These are phyloP conservation scores for Yamadazyma sp. DNA, from an alignment of 805 yeast genomes.

Conservation along the genomic window DNA sequence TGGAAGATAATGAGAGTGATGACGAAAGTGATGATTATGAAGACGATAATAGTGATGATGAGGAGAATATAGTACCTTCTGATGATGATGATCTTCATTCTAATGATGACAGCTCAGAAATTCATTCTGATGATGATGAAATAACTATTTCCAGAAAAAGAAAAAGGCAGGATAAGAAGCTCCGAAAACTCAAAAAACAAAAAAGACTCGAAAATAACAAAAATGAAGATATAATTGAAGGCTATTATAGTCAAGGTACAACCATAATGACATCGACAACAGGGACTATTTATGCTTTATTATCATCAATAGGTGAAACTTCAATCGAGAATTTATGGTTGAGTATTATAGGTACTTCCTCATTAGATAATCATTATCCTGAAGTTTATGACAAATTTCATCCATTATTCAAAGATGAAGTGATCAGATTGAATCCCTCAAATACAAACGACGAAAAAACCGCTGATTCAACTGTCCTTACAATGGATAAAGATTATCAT, in stretches of 20 bases:
- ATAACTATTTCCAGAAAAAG: constrained; percentile 23
- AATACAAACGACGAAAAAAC: constrained; percentile 24
- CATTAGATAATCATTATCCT: constrained; percentile 71
- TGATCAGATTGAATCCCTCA: constrained; percentile 58
- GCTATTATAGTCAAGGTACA: constrained; percentile 83
- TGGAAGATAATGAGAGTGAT: constrained; percentile 34
- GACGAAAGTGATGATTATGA: constrained; percentile 31
- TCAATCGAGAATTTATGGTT: constrained; percentile 73
- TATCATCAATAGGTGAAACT: constrained; percentile 82
- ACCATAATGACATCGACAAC: constrained; percentile 72
- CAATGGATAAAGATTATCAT: constrained; percentile 79
- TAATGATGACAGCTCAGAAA: constrained; percentile 17
- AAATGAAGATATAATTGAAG: constrained; percentile 58
- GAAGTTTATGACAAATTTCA: constrained; percentile 67
- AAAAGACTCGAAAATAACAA: constrained; percentile 37
- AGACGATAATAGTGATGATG: constrained; percentile 29
- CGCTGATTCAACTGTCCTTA: constrained; percentile 46
- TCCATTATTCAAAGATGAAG: constrained; percentile 81
- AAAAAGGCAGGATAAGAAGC: constrained; percentile 26
- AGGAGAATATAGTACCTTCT: constrained; percentile 31
- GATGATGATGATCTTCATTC: constrained; percentile 16
- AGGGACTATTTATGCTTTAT: constrained; percentile 73
- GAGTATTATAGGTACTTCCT: constrained; percentile 82
- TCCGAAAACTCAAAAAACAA: constrained; percentile 34
- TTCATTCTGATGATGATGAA: constrained; percentile 24